A percentile compares a stretch with the other conserved stretches of the same genome.
phyloP scores from a whole-genome alignment of 331 rosid genomes.

The Rhamnella rubrinervis region DNA sequence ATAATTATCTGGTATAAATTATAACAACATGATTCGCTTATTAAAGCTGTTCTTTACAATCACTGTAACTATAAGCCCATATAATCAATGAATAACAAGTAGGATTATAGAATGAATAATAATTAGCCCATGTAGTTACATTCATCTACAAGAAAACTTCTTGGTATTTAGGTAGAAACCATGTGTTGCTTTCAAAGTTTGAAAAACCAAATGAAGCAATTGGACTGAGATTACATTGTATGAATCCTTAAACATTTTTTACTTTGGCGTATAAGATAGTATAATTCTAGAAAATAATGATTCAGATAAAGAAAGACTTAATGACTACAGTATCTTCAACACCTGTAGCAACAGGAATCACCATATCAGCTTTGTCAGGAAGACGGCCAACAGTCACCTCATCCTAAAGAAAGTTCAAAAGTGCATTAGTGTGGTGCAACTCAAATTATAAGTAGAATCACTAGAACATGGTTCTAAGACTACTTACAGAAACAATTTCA shows the following conservation, averaged over 20 bases:
- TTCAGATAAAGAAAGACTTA: no score
- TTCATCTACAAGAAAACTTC: neutral
- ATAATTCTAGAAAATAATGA: no score
- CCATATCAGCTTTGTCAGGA: constrained; percentile 81
- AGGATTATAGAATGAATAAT: no score
- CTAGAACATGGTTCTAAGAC: constrained; percentile 2
- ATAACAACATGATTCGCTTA: neutral
- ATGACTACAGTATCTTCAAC: neutral
- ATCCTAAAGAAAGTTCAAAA: constrained; percentile 37
- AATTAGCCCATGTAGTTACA: no score
- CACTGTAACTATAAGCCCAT: no score
- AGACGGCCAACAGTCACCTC: constrained; percentile 81
- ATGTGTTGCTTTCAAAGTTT: no score
- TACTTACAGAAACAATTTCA: constrained; percentile 84
- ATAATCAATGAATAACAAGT: no score
- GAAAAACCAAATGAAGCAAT: no score
- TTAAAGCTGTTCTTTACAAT: neutral
- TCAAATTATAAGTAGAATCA: neutral
- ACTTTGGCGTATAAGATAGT: no score
- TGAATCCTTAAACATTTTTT: no score
- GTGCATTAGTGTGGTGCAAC: constrained; percentile 11
- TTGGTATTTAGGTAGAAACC: no score
- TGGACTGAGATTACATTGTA: no score
- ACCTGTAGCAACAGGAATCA: constrained; percentile 93
- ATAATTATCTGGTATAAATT: neutral